phyloP scores from a whole-genome alignment of 345 rosid species.

The Linum usitatissimum region DNA sequence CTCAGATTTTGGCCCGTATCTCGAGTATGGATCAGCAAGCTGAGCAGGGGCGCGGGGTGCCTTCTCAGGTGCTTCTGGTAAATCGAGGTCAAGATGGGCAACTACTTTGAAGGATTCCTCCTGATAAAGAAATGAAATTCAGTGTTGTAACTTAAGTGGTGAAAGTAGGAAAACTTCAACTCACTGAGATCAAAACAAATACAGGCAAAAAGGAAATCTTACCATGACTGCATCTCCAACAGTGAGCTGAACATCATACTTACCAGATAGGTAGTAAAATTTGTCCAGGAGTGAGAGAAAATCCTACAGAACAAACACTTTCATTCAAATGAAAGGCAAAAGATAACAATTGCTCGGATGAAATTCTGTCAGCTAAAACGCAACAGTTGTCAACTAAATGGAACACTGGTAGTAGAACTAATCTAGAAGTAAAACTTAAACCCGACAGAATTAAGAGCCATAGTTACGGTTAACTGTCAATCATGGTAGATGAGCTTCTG shows the following conservation, averaged over 20 bases:
- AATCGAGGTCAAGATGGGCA: not conserved
- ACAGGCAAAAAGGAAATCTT: not conserved
- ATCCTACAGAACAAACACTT: not conserved
- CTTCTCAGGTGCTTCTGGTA: not conserved
- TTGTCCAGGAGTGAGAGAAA: not conserved
- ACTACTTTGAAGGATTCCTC: not conserved
- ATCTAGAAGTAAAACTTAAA: not conserved
- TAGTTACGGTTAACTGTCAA: not conserved
- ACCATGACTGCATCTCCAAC: conserved; percentile 1
- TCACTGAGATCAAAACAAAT: not conserved
- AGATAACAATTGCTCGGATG: not conserved
- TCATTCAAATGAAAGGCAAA: not conserved
- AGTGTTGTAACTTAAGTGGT: not conserved
- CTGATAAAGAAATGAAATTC: not conserved
- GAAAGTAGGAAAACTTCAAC: not conserved
- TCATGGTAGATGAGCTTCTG: not conserved
- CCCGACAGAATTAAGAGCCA: not conserved
- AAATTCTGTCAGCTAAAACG: not conserved
- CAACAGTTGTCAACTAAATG: not conserved
- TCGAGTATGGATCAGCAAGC: conserved; percentile 3
- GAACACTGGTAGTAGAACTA: not conserved
- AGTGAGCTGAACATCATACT: not conserved
- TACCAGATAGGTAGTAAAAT: conserved; percentile 1
- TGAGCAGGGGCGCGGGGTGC: not conserved
- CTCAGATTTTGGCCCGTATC: not conserved